These are phyloP conservation scores for Austroboletus rostrupii DNA, from an alignment of 1,284 basidiomycete genomes.

Conservation along the genomic window DNA sequence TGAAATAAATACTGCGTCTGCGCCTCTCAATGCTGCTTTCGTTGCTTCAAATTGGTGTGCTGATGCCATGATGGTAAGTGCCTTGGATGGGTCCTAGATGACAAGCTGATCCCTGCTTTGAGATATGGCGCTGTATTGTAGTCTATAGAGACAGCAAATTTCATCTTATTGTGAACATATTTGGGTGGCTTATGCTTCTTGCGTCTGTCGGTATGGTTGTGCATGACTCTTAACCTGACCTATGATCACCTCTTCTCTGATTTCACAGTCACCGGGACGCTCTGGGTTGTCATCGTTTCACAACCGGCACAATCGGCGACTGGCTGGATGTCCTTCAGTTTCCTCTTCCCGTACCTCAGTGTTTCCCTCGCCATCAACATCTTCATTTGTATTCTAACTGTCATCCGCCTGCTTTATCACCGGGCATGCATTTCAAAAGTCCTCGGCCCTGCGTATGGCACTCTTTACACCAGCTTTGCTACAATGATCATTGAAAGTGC, in stretches of 20 bases:
- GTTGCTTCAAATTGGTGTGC: slow-evolving; percentile 31
- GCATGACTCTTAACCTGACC: background rate
- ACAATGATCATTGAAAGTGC: slow-evolving; percentile 30
- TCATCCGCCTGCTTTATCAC: slow-evolving; percentile 29
- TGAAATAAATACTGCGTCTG: slow-evolving; percentile 21
- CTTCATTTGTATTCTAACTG: slow-evolving; percentile 26
- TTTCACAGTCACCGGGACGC: slow-evolving; percentile 24
- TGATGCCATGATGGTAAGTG: slow-evolving; percentile 31
- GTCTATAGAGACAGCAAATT: slow-evolving; percentile 32
- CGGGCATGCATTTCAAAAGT: slow-evolving; percentile 26
- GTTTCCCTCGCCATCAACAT: slow-evolving; percentile 33
- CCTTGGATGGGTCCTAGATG: background rate
- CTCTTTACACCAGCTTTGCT: slow-evolving; percentile 26
- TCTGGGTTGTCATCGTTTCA: slow-evolving; percentile 28
- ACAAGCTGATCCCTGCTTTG: background rate
- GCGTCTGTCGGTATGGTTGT: slow-evolving; percentile 21
- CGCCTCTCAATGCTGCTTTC: slow-evolving; percentile 27
- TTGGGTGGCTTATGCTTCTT: slow-evolving; percentile 24
- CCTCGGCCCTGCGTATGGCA: slow-evolving; percentile 27
- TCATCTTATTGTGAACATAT: slow-evolving; percentile 12
- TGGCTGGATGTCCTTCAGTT: slow-evolving; percentile 30
- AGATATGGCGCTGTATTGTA: slow-evolving; percentile 36
- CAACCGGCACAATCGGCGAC: slow-evolving; percentile 11
- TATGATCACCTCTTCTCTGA: background rate
- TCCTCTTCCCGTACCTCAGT: slow-evolving; percentile 30